Conservation (phyloP, 106 monocot genomes). For the Dioscorea dumetorum region DNA sequence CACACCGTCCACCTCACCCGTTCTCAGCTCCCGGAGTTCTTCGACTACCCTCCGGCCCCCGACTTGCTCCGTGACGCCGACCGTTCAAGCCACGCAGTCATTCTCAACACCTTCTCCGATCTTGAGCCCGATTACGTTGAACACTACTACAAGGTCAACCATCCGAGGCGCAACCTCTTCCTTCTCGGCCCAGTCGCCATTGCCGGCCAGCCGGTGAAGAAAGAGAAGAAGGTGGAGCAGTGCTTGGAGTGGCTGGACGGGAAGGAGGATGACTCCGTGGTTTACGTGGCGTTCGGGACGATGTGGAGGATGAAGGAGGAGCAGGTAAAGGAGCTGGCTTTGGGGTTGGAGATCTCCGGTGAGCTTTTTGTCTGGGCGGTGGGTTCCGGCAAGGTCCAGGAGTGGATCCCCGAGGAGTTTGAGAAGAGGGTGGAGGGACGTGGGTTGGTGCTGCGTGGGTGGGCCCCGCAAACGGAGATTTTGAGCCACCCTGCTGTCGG, state of each 20-base stretch:
- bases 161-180: too few species aligned
- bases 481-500: conserved; percentile 1
- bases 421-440: neutral
- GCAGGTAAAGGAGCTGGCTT: neutral
- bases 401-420: neutral
- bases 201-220: too few species aligned
- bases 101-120: neutral
- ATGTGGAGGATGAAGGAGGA: too few species aligned
- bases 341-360: conserved; percentile 3
- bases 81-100: neutral
- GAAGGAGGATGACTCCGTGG: neutral
- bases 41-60: neutral
- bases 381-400: neutral
- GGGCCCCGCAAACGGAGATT: conserved; percentile 5
- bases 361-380: neutral
- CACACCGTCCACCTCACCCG: neutral
- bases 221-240: neutral
- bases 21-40: neutral
- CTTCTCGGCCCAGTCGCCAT: neutral
- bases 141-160: neutral
- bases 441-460: neutral
- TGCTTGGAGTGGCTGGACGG: conserved; percentile 2
- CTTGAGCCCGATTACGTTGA: conserved; percentile 1
- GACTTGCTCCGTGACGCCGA: neutral
- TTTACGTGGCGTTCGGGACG: neutral